phyloP scores from a whole-genome alignment of 306 rosid species.

The Pueraria montana region DNA sequence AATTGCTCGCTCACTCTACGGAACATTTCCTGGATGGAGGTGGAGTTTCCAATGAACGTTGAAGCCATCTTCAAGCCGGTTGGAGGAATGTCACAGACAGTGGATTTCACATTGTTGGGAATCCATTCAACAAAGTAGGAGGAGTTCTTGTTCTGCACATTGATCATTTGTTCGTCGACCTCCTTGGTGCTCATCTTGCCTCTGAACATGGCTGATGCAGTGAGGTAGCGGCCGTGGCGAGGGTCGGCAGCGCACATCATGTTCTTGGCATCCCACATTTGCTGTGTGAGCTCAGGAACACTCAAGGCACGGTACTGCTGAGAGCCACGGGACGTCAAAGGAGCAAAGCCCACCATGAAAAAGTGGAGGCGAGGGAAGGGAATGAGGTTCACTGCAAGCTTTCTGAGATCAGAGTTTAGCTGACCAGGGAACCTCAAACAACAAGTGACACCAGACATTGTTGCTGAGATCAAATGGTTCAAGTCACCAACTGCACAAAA shows the following conservation, averaged over 20 bases:
- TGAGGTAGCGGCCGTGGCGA: conserved; percentile 76
- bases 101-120: conserved; percentile 82
- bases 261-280: conserved; percentile 83
- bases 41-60: conserved; percentile 69
- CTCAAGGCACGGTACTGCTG: conserved; percentile 78
- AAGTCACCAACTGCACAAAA: conserved; percentile 69
- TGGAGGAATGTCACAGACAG: conserved; percentile 83
- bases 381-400: conserved; percentile 54
- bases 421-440: conserved; percentile 89
- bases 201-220: conserved; percentile 79
- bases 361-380: conserved; percentile 60
- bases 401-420: conserved; percentile 63
- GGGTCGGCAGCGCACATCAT: conserved; percentile 85
- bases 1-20: conserved; percentile 56
- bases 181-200: conserved; percentile 90
- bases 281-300: conserved; percentile 86
- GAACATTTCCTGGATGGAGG: conserved; percentile 57
- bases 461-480: conserved; percentile 85
- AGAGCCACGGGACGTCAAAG: conserved; percentile 78
- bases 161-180: conserved; percentile 84
- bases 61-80: conserved; percentile 85
- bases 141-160: conserved; percentile 77
- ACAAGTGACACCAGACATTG: conserved; percentile 91
- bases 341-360: conserved; percentile 68
- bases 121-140: conserved; percentile 68